A percentile compares a stretch with the other conserved stretches of the same genome.
Evolutionary conservation across 495 filamentous ascomycete species (phyloP).

Genomic region (Neurospora africana): DNA sequence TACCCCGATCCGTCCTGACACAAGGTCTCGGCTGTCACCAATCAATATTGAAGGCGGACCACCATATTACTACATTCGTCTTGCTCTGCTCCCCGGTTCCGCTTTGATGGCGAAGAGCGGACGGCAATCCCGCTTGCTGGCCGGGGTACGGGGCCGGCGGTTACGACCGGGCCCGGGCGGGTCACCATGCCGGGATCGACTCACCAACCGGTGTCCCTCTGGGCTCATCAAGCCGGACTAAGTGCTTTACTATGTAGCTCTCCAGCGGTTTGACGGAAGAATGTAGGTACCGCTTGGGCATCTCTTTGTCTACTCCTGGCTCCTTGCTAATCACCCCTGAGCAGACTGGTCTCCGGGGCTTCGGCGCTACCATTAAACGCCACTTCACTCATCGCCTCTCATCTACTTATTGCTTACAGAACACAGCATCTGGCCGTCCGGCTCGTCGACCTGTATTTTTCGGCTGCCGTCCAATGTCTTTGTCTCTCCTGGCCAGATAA

Average conservation of each 20-base stretch:
- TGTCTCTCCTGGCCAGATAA: conserved; percentile 28
- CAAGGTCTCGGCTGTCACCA: not conserved
- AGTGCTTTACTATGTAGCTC: conserved; percentile 50
- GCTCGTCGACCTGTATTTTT: conserved; percentile 72
- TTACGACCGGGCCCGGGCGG: not conserved
- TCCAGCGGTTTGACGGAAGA: conserved; percentile 68
- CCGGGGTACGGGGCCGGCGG: conserved; percentile 4
- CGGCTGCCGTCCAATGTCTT: conserved; percentile 58
- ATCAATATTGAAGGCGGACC: conserved; percentile 17
- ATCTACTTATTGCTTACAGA: conserved; percentile 69
- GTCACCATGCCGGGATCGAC: not conserved
- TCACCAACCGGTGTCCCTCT: conserved; percentile 10
- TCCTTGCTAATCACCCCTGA: not conserved
- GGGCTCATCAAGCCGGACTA: conserved; percentile 66
- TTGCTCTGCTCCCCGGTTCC: conserved; percentile 50
- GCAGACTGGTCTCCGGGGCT: conserved; percentile 73
- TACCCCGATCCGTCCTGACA: not conserved
- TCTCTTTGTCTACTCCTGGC: not conserved
- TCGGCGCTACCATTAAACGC: conserved; percentile 69
- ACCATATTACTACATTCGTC: conserved; percentile 45
- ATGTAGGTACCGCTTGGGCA: conserved; percentile 42
- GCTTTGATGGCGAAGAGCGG: conserved; percentile 52
- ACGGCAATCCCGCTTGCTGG: conserved; percentile 8
- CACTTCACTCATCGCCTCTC: conserved; percentile 58
- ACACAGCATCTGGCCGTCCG: conserved; percentile 73